Base-by-base conservation (phyloP, 1,284 basidiomycete species). In the Sanghuangporus baumii region DNA sequence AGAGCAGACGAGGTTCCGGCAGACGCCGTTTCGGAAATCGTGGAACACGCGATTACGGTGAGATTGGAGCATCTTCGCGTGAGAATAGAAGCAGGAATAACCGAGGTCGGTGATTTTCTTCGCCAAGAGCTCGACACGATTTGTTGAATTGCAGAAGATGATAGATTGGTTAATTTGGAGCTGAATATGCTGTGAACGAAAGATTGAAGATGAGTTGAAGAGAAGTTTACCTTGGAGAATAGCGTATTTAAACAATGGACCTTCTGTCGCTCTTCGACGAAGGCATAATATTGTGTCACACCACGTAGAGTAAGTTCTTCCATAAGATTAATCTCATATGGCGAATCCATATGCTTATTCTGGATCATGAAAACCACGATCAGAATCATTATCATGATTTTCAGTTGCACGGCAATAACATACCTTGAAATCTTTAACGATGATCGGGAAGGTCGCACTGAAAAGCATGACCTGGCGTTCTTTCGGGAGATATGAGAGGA, bases 141-240 rank as follows among this genome's bases (percentile, higher is more conserved):
- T 98, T 71, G 96, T 99, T 66, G 96, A 98, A 82, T 98, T 98
- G 79, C 96, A 98, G 79, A 98, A 98, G 73, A 98, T 98, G 79
- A 98, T 98, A 64, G 95, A 97, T 80, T 98, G 96, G 78, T 98
- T 98, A 83, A 98, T 98, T 92, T 98, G 96, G 59, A 98, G 87
- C 92, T 96, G 71, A 20, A 47, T 37, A 16, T 4, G 50, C 52
- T n/a, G 48, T n/a, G 60, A 40, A 31, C 26, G 41, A 62, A 26
- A 60, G 52, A 8, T 46, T 55, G 61, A 52, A 31, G 55, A 38
- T 11, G 43, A 51, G 31, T 57, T 41, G 41, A 65, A 26, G 6
- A 50, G 47, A 14, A 40, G 68, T 12, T 79, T 57, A 92, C 92
- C 83, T 96, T 96, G 68, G 93, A 95, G 82, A 97, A 97, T 69